A percentile compares a stretch with the other conserved stretches of the same genome.
phyloP scores from a whole-genome alignment of 139 green algal species.

The Ettlia oleoabundans region DNA sequence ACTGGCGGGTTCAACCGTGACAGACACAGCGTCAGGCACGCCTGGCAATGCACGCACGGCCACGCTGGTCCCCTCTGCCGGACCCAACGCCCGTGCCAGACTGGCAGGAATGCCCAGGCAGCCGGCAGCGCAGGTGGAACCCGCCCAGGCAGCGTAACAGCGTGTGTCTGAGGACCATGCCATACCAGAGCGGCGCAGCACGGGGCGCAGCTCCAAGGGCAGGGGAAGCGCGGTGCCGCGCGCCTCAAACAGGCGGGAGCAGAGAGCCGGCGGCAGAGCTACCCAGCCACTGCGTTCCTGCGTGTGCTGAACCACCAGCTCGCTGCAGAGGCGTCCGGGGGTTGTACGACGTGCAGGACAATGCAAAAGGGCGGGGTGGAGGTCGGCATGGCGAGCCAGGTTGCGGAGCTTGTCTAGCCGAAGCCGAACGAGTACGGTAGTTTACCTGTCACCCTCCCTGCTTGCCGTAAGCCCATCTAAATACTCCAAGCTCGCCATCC shows the following conservation, averaged over 20 bases:
- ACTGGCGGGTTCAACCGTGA: conserved; percentile 67
- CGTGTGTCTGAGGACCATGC: background rate
- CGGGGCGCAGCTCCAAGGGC: conserved; percentile 42
- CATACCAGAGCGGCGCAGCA: background rate
- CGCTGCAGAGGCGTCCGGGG: too few relatives aligned
- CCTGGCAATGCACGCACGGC: conserved; percentile 42
- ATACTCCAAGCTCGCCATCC: conserved; percentile 41
- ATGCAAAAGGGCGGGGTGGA: background rate
- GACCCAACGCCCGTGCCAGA: conserved; percentile 50
- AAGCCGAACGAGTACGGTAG: background rate
- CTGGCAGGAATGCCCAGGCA: conserved; percentile 54
- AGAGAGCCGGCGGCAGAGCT: conserved; percentile 43
- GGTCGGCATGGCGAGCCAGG: too few relatives aligned
- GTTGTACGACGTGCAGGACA: too few relatives aligned
- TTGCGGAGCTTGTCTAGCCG: too few relatives aligned
- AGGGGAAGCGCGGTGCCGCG: conserved; percentile 19
- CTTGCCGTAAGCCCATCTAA: conserved; percentile 33
- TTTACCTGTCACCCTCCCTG: conserved; percentile 14
- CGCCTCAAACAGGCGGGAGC: conserved; percentile 29
- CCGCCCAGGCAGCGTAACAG: conserved; percentile 49
- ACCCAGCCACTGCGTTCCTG: conserved; percentile 62
- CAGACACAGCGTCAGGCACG: conserved; percentile 49
- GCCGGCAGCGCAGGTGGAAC: conserved; percentile 25
- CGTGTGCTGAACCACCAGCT: conserved; percentile 43
- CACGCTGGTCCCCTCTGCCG: conserved; percentile 46